These are phyloP conservation scores for Lathyrus aphaca DNA, from an alignment of 306 rosid genomes.

Conservation along the genomic window DNA sequence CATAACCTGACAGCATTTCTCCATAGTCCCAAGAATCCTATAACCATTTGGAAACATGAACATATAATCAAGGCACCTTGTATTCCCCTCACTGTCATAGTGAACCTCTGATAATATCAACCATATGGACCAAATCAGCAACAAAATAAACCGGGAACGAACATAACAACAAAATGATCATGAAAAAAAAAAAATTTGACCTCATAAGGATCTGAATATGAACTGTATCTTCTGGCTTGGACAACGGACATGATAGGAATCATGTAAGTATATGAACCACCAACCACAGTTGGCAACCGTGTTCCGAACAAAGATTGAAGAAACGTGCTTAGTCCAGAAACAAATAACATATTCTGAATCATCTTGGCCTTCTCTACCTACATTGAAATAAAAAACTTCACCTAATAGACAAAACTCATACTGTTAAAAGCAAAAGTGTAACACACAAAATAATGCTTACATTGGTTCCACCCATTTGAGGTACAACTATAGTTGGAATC, in stretches of 20 bases:
- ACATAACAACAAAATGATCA: neutral
- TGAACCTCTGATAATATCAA: slow-evolving; percentile 59
- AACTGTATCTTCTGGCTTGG: slow-evolving; percentile 57
- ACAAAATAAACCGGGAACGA: slow-evolving; percentile 5
- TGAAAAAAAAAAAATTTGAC: slow-evolving; percentile 39
- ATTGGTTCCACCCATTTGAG: slow-evolving; percentile 87
- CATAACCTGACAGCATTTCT: slow-evolving; percentile 67
- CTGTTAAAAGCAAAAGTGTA: neutral
- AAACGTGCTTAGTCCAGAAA: slow-evolving; percentile 81
- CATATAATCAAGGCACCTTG: slow-evolving; percentile 82
- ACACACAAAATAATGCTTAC: slow-evolving; percentile 41
- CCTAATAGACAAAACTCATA: neutral
- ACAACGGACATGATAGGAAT: slow-evolving; percentile 73
- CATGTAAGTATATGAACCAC: slow-evolving; percentile 72
- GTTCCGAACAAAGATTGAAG: slow-evolving; percentile 83
- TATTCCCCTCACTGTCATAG: slow-evolving; percentile 69
- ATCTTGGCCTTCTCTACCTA: slow-evolving; percentile 87
- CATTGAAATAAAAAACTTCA: neutral
- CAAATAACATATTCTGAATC: slow-evolving; percentile 69
- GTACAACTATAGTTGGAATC: slow-evolving; percentile 74
- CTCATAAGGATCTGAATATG: slow-evolving; percentile 61
- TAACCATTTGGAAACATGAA: slow-evolving; percentile 63
- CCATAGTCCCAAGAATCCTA: slow-evolving; percentile 83
- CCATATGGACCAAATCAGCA: slow-evolving; percentile 7
- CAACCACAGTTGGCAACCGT: slow-evolving; percentile 80